Evolutionary conservation across 106 monocot species (phyloP).

Genomic region (Xerophyta viscosa): DNA sequence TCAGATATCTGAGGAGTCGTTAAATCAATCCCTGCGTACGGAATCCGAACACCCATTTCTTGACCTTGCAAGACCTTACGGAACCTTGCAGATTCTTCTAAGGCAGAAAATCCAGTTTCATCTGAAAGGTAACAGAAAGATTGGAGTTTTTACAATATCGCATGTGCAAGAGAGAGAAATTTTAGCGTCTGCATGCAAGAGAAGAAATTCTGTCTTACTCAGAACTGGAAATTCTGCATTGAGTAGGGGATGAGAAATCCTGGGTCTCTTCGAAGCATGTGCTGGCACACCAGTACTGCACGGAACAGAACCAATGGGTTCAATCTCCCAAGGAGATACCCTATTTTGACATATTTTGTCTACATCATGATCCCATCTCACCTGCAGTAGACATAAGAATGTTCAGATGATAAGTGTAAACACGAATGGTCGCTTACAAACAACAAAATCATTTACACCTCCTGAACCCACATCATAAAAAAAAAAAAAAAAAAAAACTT

Average conservation of each 20-base stretch:
- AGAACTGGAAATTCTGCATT: slow-evolving; percentile 40
- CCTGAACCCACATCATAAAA: no score
- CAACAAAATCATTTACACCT: no score
- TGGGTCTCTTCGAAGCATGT: slow-evolving; percentile 44
- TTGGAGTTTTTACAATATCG: background rate
- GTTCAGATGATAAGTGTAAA: background rate
- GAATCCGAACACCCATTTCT: slow-evolving; percentile 55
- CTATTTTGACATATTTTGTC: slow-evolving; percentile 31
- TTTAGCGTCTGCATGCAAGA: background rate
- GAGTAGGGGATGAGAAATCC: slow-evolving; percentile 17
- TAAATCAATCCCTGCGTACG: slow-evolving; percentile 23
- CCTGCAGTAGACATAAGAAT: slow-evolving; percentile 22
- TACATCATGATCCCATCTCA: slow-evolving; percentile 64
- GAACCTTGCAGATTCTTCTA: slow-evolving; percentile 57
- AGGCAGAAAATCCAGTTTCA: slow-evolving; percentile 44
- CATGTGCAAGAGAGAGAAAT: background rate
- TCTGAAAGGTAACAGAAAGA: slow-evolving; percentile 19
- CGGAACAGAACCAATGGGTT: slow-evolving; percentile 42
- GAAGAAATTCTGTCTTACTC: slow-evolving; percentile 24
- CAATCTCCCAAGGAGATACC: slow-evolving; percentile 79
- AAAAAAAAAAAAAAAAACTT: no score
- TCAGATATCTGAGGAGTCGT: slow-evolving; percentile 25
- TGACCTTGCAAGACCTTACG: slow-evolving; percentile 93
- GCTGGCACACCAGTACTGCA: slow-evolving; percentile 19
- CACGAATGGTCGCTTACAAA: no score